Evolutionary conservation across 352 stramenopile species (phyloP), one percentile per base, ranked within the genome.

Genomic region (Poterioochromonas sp.): DNA sequence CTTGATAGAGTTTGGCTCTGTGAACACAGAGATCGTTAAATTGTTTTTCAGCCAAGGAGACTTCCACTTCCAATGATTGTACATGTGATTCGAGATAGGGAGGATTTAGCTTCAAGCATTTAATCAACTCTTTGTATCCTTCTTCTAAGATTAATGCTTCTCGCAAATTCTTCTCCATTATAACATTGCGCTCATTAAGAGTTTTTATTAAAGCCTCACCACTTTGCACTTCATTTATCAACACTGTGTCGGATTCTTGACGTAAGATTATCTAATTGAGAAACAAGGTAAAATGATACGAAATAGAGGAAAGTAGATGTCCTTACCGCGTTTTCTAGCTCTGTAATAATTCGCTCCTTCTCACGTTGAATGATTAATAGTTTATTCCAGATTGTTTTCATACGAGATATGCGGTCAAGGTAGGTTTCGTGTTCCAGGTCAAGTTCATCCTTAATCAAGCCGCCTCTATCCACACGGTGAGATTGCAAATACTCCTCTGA

Each of bases 341-440:
- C 62, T 5, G 15, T 15, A 47, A 71, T 71, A 29, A 22, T 71
- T 41, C 62, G 15, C 8, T 71, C 32, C 32, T 71, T 71, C 18
- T 71, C 62, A 26, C 62, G n/a, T 47, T 71, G 3, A 2, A 71
- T 43, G 32, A 71, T 71, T 8, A 44, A 2, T 22, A 71, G 32
- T 29, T 71, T 71, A 47, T 71, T 71, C 2, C 8, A 35, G 32
- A 71, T 71, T 22, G 62, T 44, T 29, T 71, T 71, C 62, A 71
- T 71, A 29, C 34, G 62, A 22, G 62, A 41, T 12, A 71, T 71
- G 2, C 62, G 11, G 2, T 71, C 62, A 5, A 71, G 32, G 1
- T 43, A 12, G 2, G 62, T 44, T 29, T 44, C 62, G 32, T 44
- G 32, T 47, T 71, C 62, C 3, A 71, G 32, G 32, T 71, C 62